Evolutionary conservation across 768 basidiomycete species (phyloP), one percentile per base, ranked within the genome.

Genomic region (Hirschioporus abietinus): DNA sequence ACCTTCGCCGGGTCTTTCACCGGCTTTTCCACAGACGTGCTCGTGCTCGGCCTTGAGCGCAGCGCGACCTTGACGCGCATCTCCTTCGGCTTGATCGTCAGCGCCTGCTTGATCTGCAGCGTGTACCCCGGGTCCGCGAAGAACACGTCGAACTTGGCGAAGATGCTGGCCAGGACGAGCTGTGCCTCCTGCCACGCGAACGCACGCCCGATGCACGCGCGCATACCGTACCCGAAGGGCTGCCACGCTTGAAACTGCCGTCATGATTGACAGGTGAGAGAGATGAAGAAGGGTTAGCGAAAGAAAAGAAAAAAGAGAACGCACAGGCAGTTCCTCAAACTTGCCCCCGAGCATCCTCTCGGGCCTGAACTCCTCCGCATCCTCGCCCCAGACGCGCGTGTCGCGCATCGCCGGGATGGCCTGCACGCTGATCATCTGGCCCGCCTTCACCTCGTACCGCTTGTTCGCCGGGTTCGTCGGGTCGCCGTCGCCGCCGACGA

Each of bases 321-420:
- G 58, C 67, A 76, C 79, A 0, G 83, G 83, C 8, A 83, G 73
- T 10, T 77, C 76, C 70, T 82, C 82, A 67, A 83, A 84, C 65
- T 79, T 78, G n/a, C 80, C 82, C 66, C 82, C 79, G 36, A 83
- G 69, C 81, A 84, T 81, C 15, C 83, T 75, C 68, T 83, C 83
- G 0, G 83, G 83, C n/a, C 71, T 74, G 73, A 80, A 83, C 64
- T 79, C 77, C 7, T 78, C 71, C 6, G 79, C 83, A 71, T 84
- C 81, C 57, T 82, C 81, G 1, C 83, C 83, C 80, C 81, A 84
- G 0, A 83, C 77, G n/a, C 68, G 69, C 1, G 79, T 78, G 68
- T 84, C 83, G 17, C 76, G 70, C 58, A 82, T 81, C 60, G 78
- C 70, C 24, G 70, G 70, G 52, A 71, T 70, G 12, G 74, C 71